phyloP scores from a whole-genome alignment of 2,329 filamentous ascomycete genomes.

The Penicillium sumatraense region DNA sequence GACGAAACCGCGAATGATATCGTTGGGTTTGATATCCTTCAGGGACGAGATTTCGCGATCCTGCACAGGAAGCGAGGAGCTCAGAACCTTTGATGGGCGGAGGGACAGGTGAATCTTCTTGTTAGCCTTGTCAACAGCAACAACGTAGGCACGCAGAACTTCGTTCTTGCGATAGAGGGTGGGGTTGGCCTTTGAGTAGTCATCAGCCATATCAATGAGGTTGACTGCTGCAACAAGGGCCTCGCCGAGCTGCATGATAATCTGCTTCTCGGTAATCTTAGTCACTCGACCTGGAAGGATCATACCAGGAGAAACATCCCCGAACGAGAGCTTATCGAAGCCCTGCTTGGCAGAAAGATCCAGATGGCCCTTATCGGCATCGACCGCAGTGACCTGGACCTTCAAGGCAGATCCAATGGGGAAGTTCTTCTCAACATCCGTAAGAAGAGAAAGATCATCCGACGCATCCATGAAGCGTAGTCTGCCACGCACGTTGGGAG shows the following conservation, averaged over 20 bases:
- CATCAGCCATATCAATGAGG: constrained; percentile 81
- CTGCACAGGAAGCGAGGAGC: constrained; percentile 77
- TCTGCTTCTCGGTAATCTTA: constrained; percentile 79
- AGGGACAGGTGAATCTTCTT: constrained; percentile 83
- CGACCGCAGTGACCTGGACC: constrained; percentile 76
- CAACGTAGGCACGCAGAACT: constrained; percentile 82
- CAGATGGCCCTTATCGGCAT: constrained; percentile 73
- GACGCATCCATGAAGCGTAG: constrained; percentile 83
- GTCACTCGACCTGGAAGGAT: constrained; percentile 83
- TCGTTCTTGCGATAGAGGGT: constrained; percentile 80
- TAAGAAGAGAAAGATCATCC: constrained; percentile 79
- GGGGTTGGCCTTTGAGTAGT: constrained; percentile 80
- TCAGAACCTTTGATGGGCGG: constrained; percentile 85
- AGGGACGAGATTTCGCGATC: constrained; percentile 77
- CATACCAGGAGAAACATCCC: constrained; percentile 76
- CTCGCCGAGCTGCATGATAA: constrained; percentile 85
- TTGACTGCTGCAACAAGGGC: constrained; percentile 77
- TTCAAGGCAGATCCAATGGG: constrained; percentile 87
- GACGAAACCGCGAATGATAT: constrained; percentile 87
- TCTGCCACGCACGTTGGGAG: constrained; percentile 83
- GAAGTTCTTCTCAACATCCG: constrained; percentile 77
- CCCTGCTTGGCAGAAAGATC: constrained; percentile 81
- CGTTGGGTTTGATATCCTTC: constrained; percentile 74
- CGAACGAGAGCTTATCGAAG: constrained; percentile 66
- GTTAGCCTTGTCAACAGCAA: constrained; percentile 78